Evolutionary conservation across 257 asterid species (phyloP).

Genomic region (Lantana camara): DNA sequence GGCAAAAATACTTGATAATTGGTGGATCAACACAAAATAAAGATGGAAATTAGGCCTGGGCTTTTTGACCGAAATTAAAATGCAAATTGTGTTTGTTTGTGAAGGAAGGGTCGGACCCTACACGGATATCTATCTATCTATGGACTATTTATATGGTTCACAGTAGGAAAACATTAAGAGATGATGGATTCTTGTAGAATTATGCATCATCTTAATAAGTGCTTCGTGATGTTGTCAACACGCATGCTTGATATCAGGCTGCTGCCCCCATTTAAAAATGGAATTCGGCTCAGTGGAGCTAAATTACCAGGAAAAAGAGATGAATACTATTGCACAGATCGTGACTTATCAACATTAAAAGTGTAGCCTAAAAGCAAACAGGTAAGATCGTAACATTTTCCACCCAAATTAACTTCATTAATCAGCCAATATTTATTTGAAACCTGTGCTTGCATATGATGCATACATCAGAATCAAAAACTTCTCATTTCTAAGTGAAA

Average conservation of each 20-base stretch:
- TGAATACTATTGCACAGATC: no score
- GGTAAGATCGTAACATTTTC: neutral
- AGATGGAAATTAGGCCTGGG: no score
- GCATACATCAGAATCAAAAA: no score
- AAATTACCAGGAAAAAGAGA: neutral
- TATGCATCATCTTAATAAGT: neutral
- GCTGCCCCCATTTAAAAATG: neutral
- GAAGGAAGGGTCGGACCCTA: conserved; percentile 7
- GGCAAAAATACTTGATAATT: no score
- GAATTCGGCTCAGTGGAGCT: neutral
- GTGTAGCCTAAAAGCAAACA: neutral
- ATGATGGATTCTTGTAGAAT: conserved; percentile 22
- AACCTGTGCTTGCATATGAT: no score
- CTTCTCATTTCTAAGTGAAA: no score
- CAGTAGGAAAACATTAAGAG: conserved; percentile 1
- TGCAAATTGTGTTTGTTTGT: conserved; percentile 5
- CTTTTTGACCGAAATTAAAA: conserved; percentile 24
- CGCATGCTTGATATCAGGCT: conserved; percentile 35
- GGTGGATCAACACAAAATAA: no score
- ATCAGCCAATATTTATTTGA: no score
- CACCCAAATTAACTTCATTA: neutral
- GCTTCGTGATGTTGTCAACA: conserved; percentile 45
- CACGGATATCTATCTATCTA: neutral
- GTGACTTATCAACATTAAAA: conserved; percentile 7
- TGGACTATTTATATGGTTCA: neutral